phyloP scores from a whole-genome alignment of 495 filamentous ascomycete species.

The Elaphomyces granulatus region DNA sequence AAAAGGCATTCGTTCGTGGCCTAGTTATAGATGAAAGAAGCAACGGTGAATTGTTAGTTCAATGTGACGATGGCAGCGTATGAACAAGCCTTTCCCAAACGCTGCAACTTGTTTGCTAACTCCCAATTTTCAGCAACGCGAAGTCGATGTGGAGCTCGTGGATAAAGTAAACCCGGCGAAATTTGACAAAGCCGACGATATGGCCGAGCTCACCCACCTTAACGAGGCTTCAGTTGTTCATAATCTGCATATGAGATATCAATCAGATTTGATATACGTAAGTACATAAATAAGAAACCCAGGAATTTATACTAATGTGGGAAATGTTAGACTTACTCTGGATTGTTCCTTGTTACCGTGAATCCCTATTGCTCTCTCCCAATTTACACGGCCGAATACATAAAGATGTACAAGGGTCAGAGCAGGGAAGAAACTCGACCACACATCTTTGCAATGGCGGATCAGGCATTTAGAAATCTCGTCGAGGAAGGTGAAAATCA shows the following conservation, averaged over 20 bases:
- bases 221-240: slow-evolving; percentile 98
- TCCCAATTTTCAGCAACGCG: slow-evolving; percentile 51
- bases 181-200: slow-evolving; percentile 97
- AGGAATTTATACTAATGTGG: slow-evolving; percentile 1
- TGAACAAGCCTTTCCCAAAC: neutral
- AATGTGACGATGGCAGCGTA: slow-evolving; percentile 90
- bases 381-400: slow-evolving; percentile 92
- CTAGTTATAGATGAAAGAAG: slow-evolving; percentile 74
- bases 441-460: slow-evolving; percentile 97
- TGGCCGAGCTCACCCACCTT: slow-evolving; percentile 95
- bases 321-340: slow-evolving; percentile 67
- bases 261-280: slow-evolving; percentile 88
- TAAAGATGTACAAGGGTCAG: slow-evolving; percentile 91
- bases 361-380: slow-evolving; percentile 93
- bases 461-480: slow-evolving; percentile 89
- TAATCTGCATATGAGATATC: slow-evolving; percentile 86
- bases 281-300: slow-evolving; percentile 15
- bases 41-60: slow-evolving; percentile 56
- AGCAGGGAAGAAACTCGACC: slow-evolving; percentile 87
- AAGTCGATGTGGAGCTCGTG: slow-evolving; percentile 67
- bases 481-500: slow-evolving; percentile 94
- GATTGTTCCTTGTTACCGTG: slow-evolving; percentile 89
- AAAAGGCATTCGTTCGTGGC: slow-evolving; percentile 79
- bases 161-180: slow-evolving; percentile 99
- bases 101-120: slow-evolving; percentile 1